phyloP scores from a whole-genome alignment of 202 grass and related monocot species.

The Sporobolus alterniflorus region DNA sequence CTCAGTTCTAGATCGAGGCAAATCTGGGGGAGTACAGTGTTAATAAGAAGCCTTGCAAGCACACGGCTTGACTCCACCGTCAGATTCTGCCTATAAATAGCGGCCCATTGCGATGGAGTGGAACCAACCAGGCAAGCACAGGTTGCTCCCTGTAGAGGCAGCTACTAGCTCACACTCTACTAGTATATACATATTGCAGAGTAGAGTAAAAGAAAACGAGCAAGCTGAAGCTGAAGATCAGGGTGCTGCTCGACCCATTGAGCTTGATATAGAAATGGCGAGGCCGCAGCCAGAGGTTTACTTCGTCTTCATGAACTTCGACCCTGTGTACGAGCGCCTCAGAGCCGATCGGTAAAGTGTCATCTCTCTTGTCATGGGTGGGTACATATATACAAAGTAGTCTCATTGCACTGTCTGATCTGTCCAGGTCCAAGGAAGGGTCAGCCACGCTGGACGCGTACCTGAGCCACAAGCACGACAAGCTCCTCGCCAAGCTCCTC shows the following conservation, averaged over 20 bases:
- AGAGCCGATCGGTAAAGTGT: constrained; percentile 60
- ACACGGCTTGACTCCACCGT: not conserved
- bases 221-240: not conserved
- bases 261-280: constrained; percentile 52
- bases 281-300: constrained; percentile 77
- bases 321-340: constrained; percentile 82
- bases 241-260: too few species aligned
- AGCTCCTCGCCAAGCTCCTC: constrained; percentile 82
- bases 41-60: constrained; percentile 21
- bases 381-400: too few species aligned
- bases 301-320: constrained; percentile 99
- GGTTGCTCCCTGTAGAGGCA: not conserved
- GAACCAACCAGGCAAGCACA: constrained; percentile 25
- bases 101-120: constrained; percentile 28
- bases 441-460: constrained; percentile 71
- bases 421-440: constrained; percentile 80
- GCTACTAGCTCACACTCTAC: not conserved
- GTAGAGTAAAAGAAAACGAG: not conserved
- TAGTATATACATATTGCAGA: constrained; percentile 1
- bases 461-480: constrained; percentile 90
- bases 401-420: not conserved
- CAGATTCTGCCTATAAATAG: constrained; percentile 49
- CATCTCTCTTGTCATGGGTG: too few species aligned
- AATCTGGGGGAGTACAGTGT: constrained; percentile 49
- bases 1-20: constrained; percentile 55